A percentile compares a stretch with the other conserved stretches of the same genome.
Evolutionary conservation across 2,329 filamentous ascomycete genomes (phyloP).

Genomic region (Diplodia seriata): DNA sequence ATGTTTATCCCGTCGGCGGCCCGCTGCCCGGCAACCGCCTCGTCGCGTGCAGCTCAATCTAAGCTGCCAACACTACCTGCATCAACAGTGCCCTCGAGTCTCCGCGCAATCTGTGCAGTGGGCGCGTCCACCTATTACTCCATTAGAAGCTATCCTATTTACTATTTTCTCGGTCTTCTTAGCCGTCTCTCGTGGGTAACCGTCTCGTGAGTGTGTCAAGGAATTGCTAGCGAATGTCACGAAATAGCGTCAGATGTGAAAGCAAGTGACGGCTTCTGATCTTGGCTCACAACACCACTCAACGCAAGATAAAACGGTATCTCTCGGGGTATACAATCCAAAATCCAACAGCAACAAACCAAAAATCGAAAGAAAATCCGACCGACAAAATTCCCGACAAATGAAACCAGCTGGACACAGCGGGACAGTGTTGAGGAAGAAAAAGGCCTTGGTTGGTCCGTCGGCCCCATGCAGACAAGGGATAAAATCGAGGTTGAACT

Average conservation of each 20-base stretch:
- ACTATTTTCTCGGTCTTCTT: conserved; percentile 14
- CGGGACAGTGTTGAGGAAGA: not conserved
- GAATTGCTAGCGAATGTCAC: conserved; percentile 27
- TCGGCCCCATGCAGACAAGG: not conserved
- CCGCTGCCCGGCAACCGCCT: conserved; percentile 3
- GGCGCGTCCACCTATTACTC: conserved; percentile 28
- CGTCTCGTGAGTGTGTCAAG: conserved; percentile 11
- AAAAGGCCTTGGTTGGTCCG: conserved; percentile 1
- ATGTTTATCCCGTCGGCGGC: not conserved
- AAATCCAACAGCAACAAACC: conserved; percentile 19
- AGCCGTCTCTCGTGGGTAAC: conserved; percentile 29
- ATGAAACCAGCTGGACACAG: conserved; percentile 27
- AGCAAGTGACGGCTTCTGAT: not conserved
- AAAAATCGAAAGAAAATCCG: conserved; percentile 1
- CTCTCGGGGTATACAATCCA: conserved; percentile 29
- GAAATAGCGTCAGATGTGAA: conserved; percentile 3
- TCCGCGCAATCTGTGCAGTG: conserved; percentile 18
- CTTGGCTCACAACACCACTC: conserved; percentile 21
- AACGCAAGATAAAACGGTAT: conserved; percentile 16
- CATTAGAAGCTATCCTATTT: conserved; percentile 22
- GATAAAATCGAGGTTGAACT: not conserved
- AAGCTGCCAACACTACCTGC: not conserved
- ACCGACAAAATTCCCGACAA: conserved; percentile 21
- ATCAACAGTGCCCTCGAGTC: not conserved
- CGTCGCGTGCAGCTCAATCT: conserved; percentile 1